phyloP scores from a whole-genome alignment of 1,139 yeast species.

The Magnusiomyces fungicola region DNA sequence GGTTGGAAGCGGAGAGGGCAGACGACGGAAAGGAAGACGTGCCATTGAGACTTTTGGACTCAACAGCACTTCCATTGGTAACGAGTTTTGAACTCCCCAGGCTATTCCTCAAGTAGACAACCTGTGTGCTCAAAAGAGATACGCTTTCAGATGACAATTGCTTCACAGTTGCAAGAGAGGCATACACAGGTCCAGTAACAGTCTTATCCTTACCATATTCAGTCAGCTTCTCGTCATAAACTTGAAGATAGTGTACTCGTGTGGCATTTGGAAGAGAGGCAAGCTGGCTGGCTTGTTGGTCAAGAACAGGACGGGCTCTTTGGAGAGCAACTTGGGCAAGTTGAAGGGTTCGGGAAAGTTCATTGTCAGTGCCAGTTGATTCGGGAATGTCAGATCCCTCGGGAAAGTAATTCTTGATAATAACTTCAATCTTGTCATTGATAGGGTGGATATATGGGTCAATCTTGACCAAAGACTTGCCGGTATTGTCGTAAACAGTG shows the following conservation, averaged over 20 bases:
- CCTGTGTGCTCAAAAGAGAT: constrained; percentile 7
- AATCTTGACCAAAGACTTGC: constrained; percentile 52
- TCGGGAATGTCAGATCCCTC: constrained; percentile 32
- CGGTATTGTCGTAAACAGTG: constrained; percentile 45
- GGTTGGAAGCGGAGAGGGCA: background rate
- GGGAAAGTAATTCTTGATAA: constrained; percentile 44
- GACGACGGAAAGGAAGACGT: background rate
- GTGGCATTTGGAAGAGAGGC: constrained; percentile 24
- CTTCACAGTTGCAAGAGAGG: constrained; percentile 20
- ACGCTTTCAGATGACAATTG: constrained; percentile 20
- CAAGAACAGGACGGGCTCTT: constrained; percentile 31
- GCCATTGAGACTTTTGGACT: background rate
- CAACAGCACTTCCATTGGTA: background rate
- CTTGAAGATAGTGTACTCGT: constrained; percentile 22
- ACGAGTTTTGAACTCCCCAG: background rate
- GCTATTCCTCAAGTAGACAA: background rate
- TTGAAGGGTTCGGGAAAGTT: constrained; percentile 29
- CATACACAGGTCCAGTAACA: constrained; percentile 18
- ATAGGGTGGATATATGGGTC: constrained; percentile 60
- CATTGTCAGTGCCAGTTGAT: constrained; percentile 19
- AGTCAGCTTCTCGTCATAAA: constrained; percentile 26
- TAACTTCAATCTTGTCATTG: constrained; percentile 46
- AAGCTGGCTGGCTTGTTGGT: constrained; percentile 23
- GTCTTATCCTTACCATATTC: constrained; percentile 21
- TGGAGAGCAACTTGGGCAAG: constrained; percentile 29